Evolutionary conservation across 305 asterid genomes (phyloP).

Genomic region (Fraxinus platypoda): DNA sequence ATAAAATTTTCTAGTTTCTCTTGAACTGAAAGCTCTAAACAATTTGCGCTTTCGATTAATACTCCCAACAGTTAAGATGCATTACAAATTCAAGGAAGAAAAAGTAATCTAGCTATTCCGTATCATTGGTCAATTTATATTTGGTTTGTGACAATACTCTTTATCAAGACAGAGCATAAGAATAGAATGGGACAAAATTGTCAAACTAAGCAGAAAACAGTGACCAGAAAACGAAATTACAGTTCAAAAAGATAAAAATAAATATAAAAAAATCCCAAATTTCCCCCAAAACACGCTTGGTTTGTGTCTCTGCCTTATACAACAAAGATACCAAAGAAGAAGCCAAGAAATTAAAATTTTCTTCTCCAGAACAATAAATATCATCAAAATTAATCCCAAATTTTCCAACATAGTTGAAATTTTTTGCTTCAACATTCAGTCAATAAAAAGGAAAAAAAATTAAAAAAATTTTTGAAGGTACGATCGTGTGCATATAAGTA

Average conservation of each 20-base stretch:
- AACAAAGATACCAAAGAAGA: neutral
- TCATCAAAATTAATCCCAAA: neutral
- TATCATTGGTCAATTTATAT: neutral
- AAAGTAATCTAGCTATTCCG: neutral
- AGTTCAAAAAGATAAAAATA: neutral
- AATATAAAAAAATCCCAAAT: neutral
- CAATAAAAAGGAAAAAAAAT: neutral
- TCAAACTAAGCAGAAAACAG: neutral
- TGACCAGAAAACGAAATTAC: neutral
- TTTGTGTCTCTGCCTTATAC: neutral
- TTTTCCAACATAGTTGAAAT: neutral
- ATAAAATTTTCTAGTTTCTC: neutral
- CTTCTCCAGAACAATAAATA: neutral
- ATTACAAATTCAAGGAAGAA: neutral
- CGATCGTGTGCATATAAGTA: neutral
- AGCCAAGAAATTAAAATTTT: neutral
- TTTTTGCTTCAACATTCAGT: neutral
- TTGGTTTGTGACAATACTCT: neutral
- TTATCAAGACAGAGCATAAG: neutral
- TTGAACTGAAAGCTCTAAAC: neutral
- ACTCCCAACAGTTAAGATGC: neutral
- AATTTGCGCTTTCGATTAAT: neutral
- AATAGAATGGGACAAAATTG: neutral
- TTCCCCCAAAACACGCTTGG: neutral
- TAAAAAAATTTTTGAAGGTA: neutral